These are phyloP conservation scores for Ophiostoma pallidulum DNA, from an alignment of 2,329 filamentous ascomycete species.

Conservation along the genomic window DNA sequence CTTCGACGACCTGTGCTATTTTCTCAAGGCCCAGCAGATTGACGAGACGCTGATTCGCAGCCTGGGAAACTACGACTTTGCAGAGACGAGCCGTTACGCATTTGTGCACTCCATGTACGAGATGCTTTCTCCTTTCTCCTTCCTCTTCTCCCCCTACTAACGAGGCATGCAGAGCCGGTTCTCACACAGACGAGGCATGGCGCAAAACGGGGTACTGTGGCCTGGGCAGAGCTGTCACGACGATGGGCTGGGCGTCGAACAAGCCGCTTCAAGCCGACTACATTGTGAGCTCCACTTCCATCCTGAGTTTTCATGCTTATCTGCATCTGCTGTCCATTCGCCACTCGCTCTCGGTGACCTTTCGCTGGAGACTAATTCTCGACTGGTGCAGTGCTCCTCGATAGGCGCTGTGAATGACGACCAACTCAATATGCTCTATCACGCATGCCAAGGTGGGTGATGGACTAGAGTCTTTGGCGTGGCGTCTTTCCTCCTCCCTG, in stretches of 20 bases:
- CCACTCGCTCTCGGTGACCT: neutral
- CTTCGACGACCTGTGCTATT: conserved; percentile 59
- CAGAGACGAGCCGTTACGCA: conserved; percentile 57
- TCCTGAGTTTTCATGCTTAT: neutral
- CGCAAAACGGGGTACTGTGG: conserved; percentile 58
- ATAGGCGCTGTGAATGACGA: conserved; percentile 64
- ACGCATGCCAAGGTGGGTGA: conserved; percentile 48
- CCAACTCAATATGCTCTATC: conserved; percentile 51
- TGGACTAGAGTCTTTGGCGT: conserved; percentile 5
- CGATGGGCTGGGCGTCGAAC: conserved; percentile 50
- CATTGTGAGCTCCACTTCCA: conserved; percentile 40
- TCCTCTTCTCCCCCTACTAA: conserved; percentile 9
- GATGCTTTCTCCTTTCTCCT: neutral
- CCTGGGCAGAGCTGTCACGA: conserved; percentile 55
- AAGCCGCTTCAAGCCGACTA: conserved; percentile 60
- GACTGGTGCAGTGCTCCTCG: conserved; percentile 57
- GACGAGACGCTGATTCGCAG: conserved; percentile 56
- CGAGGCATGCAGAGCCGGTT: conserved; percentile 39
- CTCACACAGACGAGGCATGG: conserved; percentile 40
- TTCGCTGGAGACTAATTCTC: neutral
- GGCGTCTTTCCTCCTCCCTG: neutral
- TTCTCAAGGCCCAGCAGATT: conserved; percentile 58
- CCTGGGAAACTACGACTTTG: conserved; percentile 72
- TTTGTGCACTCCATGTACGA: conserved; percentile 80
- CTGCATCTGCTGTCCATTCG: too few species aligned